Evolutionary conservation across 345 rosid species (phyloP), one percentile per base, ranked within the genome.

Genomic region (Erucastrum elatum): DNA sequence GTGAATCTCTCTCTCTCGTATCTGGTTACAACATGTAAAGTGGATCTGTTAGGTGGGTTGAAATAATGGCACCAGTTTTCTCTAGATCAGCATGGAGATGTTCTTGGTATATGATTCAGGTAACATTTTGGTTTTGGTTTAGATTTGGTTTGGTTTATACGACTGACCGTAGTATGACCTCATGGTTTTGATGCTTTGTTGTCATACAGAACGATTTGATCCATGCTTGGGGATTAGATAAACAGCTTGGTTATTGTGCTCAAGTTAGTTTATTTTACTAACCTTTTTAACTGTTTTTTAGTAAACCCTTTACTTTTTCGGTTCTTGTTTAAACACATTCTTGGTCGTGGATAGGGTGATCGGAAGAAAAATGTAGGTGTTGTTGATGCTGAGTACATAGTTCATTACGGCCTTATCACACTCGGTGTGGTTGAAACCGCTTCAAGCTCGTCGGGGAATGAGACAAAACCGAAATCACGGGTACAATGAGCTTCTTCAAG

Each of bases 31-130:
- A 56, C n/a, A 9, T 39, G 7, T 41, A 71, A 65, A 68, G 25
- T 21, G 61, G 75, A 31, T 77, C 1, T 82, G 86, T 80, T 59
- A 94, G 98, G 56, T 94, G 98, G 98, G 98, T 94, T 35, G 98
- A 92, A 84, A 87, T 94, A 90, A 94, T 94, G 98, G 97, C 94
- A 29, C 98, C 98, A 26, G 98, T 94, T 6, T 94, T 94, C 85
- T 94, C 98, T 1, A 88, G 84, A 82, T 86, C 87, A 60, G 94
- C 98, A 3, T 94, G 98, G 98, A 85, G 87, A 75, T 94, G 98
- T 82, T 81, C 85, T 5, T 94, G 97, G 97, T 79, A 91, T 84
- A 90, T 94, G 98, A 82, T 94, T 80, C 97, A 94, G 97, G 98
- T 92, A 85, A n/a, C 16, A 9, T 34, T 30, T 79, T 27, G 15